Percentiles rank a stretch among this genome's conserved stretches.
Evolutionary conservation across 768 basidiomycete species (phyloP).

Genomic region (Xanthoconium stramineum): DNA sequence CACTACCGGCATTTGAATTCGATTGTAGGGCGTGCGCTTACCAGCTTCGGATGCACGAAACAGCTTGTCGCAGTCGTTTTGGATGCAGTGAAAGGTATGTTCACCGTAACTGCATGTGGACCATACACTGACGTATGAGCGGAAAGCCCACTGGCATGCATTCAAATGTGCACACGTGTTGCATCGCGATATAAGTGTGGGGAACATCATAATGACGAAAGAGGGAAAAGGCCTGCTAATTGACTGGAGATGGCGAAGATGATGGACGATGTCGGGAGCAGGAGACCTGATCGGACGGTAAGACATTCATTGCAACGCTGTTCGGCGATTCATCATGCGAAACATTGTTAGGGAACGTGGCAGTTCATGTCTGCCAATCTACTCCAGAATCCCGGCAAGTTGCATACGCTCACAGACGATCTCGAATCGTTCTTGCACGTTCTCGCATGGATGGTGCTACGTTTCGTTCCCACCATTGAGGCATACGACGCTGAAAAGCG

Average conservation of each 20-base stretch:
- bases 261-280: not conserved
- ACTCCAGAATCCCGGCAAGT: constrained; percentile 12
- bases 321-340: not conserved
- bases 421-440: constrained; percentile 30
- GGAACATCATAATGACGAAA: constrained; percentile 22
- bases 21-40: not conserved
- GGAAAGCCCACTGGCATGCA: constrained; percentile 22
- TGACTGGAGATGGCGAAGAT: constrained; percentile 21
- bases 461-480: not conserved
- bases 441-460: not conserved
- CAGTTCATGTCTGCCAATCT: constrained; percentile 12
- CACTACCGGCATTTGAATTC: not conserved
- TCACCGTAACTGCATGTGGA: not conserved
- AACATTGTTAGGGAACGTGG: not conserved
- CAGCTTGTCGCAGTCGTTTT: not conserved
- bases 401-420: constrained; percentile 27
- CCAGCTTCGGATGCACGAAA: not conserved
- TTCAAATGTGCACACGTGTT: constrained; percentile 12
- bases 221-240: constrained; percentile 14
- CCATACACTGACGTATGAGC: not conserved
- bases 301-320: no score
- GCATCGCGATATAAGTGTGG: constrained; percentile 28
- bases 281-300: constrained; percentile 1
- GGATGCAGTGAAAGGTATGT: not conserved
- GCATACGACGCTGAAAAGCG: not conserved